Evolutionary conservation across 2,329 filamentous ascomycete genomes (phyloP), one percentile per base, ranked within the genome.

Genomic region (Penicillium sp.): DNA sequence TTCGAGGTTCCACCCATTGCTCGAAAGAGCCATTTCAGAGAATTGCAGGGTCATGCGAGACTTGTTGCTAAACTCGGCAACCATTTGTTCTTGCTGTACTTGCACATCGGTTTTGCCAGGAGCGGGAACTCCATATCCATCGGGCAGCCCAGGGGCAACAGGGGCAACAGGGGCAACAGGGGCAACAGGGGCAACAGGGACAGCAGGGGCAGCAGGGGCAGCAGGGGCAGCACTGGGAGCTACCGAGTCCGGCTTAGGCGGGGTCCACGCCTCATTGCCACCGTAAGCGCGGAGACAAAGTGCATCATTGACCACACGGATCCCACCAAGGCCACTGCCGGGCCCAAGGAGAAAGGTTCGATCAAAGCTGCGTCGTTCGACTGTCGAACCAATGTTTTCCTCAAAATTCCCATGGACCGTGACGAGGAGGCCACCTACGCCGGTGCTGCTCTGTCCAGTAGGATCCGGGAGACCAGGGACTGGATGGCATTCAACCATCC

Each of bases 401-500:
- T 90, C 80, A 43, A 87, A 93, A 54, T 90, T 84, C 45, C 87
- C 85, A 52, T 92, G 84, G n/a, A 90, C 74, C 6, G 76, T 82
- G 49, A 93, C 76, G 33, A 85, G 74, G 47, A 93, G 76, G 6
- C 87, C 86, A 47, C 85, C 84, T 13, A 90, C 85, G 3, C 85
- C 85, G 13, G 69, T 67, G 1, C 67, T 59, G 44, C 73, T 81
- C 47, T 81, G 65, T 1, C 80, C 79, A 9, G 73, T 75, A 2
- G 80, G 80, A 51, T 93, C 86, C 2, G 76, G 74, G 15, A 93
- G 72, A 22, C 82, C 80, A 1, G 81, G 76, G 22, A 89, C 70
- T 11, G 82, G 75, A 52, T 87, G 82, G 50, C 85, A 89, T 63
- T 94, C 87, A 57, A 94, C 79, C 35, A 87, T 77, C 73, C 87